Base-by-base conservation (phyloP, 129 eudicot species). In the Gnaphalium uliginosum region DNA sequence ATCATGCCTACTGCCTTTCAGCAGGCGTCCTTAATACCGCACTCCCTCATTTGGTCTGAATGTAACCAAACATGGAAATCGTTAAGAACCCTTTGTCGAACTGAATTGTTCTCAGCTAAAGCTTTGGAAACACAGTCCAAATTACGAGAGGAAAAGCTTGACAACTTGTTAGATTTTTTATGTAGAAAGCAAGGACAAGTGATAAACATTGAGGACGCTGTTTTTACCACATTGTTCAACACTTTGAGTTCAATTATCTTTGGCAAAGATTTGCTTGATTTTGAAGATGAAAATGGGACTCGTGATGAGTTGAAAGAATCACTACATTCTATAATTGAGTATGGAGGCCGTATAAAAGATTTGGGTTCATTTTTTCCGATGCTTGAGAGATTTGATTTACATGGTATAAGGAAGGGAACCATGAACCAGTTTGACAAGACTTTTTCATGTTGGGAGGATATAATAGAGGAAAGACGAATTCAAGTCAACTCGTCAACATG, bases 181-280 rank as follows among this genome's bases (percentile, higher is more conserved):
- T 23, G 21, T 65, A 33, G 29, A n/a, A 82, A 37, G 23, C 32
- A 82, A 77, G 73, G 82, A 26, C 32, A 66, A 21, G 82, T 48
- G 50, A 60, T 77, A 53, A 73, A 67, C 5, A 50, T 82, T 65
- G 71, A 69, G 21, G 86, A 77, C 5, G 60, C 78, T 5, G 75
- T 77, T 57, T 82, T 82, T 30, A 72, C 82, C 6, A 82, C 82
- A 1, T n/a, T 73, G 24, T 72, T 77, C 22, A 82, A 82, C 75
- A 72, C 71, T 7, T 66, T 77, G 61, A 61, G 78, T 24, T 76
- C 71, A 32, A 30, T 76, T 2, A 24, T 64, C n/a, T 59, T 71
- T 14, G 33, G 75, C 5, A 76, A 69, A 23, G 71, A 77, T 71
- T 48, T 76, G 29, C 51, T 76, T 39, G 82, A 77, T 67, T 53